Evolutionary conservation across 2,329 filamentous ascomycete genomes (phyloP), one percentile per base, ranked within the genome.

Genomic region (Fusarium agapanthi): DNA sequence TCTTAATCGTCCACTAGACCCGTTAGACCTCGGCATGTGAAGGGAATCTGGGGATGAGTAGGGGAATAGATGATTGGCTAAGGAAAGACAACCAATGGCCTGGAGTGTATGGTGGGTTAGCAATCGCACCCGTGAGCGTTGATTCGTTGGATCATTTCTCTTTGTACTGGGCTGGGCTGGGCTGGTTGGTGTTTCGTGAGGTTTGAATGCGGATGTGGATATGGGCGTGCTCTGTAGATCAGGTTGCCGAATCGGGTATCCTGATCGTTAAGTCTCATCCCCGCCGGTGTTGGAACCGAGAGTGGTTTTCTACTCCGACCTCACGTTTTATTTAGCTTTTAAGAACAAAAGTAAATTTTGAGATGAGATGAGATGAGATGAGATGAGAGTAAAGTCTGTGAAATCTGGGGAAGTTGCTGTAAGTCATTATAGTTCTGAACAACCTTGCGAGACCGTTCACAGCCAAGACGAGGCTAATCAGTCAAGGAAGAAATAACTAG

Each of bases 161-260:
- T 43, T 51, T 34, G 60, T 61, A 37, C 50, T 53, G 54, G 58
- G 40, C 30, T 43, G n/a, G n/a, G 40, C n/a, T 44, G 20, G 37
- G 6, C 37, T 37, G 37, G 37, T 38, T 30, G 32, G 18, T 24
- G 47, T 24, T 50, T 50, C 6, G 30, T 34, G 30, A 50, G 30
- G 22, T 34, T 48, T 48, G 43, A 32, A 32, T 22, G 35, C 22
- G 28, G 59, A 54, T 64, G 50, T 26, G 37, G 40, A 41, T 37
- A 22, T 28, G 26, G 53, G 44, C 32, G 37, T 41, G 44, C 24
- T 54, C 32, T 44, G 40, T 48, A 57, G 54, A 45, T 61, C 51
- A 32, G 54, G 30, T 61, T 72, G 67, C 71, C 64, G 47, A 56
- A 71, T 73, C 30, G 67, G 71, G 71, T 73, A 73, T 73, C 55